A percentile compares a stretch with the other conserved stretches of the same genome.
Conservation (phyloP, 441 rosid species). For the Corymbia citriodora region DNA sequence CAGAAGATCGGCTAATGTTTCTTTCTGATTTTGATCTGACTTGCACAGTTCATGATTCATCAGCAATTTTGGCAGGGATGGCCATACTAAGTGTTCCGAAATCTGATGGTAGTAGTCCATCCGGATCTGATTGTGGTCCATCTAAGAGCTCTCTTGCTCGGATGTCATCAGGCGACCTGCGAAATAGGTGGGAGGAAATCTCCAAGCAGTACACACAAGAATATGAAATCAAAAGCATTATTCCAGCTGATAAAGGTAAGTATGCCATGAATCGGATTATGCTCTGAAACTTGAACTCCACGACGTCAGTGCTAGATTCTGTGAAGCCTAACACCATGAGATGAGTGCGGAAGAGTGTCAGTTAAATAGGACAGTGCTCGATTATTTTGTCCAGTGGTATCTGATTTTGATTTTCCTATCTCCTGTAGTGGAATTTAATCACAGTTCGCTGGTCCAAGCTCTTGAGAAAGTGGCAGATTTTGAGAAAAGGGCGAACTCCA, state of each 20-base stretch:
- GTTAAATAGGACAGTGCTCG: too few relatives aligned
- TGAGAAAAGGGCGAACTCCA: conserved; percentile 70
- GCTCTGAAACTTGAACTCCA: background rate
- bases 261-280: background rate
- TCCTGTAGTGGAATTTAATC: conserved; percentile 58
- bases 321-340: background rate
- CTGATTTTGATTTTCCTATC: background rate
- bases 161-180: background rate
- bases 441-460: conserved; percentile 55
- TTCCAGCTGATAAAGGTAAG: background rate
- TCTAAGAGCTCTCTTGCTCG: background rate
- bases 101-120: background rate
- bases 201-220: background rate
- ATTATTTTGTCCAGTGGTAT: background rate
- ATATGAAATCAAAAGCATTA: background rate
- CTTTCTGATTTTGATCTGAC: background rate
- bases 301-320: background rate
- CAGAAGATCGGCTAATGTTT: background rate
- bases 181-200: background rate
- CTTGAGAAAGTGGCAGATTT: conserved; percentile 69
- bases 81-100: background rate
- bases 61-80: background rate
- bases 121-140: too few relatives aligned
- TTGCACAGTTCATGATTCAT: background rate
- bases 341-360: background rate